These are phyloP conservation scores for Dioszegia hungarica DNA, from an alignment of 768 basidiomycete genomes.

Conservation along the genomic window DNA sequence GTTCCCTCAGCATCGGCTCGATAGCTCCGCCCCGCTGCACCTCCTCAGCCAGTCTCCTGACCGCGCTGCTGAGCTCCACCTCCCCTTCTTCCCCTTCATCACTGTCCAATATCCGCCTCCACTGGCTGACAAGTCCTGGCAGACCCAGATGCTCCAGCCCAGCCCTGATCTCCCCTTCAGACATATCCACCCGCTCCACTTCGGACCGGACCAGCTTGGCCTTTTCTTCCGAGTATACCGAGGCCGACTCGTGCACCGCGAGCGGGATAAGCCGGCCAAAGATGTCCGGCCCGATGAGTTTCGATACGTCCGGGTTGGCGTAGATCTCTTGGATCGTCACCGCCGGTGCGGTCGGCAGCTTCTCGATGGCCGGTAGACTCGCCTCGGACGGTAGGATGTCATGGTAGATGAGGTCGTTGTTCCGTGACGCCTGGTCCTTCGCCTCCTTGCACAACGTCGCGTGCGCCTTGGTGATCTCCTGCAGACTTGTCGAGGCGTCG, in stretches of 20 bases:
- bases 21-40: constrained; percentile 53
- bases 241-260: constrained; percentile 91
- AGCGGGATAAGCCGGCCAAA: constrained; percentile 83
- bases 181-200: constrained; percentile 77
- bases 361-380: constrained; percentile 74
- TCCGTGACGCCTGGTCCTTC: constrained; percentile 68
- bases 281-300: constrained; percentile 86
- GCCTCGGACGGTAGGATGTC: constrained; percentile 76
- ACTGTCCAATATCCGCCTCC: constrained; percentile 48
- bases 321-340: constrained; percentile 91
- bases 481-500: constrained; percentile 73
- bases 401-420: constrained; percentile 98
- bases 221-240: constrained; percentile 97
- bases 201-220: constrained; percentile 87
- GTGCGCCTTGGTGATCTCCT: constrained; percentile 79
- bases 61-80: constrained; percentile 52
- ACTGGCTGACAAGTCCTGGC: constrained; percentile 55
- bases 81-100: constrained; percentile 66
- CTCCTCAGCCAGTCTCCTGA: constrained; percentile 52
- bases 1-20: constrained; percentile 70
- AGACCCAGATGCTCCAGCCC: constrained; percentile 77
- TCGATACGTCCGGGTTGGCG: constrained; percentile 81
- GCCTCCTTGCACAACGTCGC: constrained; percentile 70
- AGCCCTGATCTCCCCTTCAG: constrained; percentile 73
- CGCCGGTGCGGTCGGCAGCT: constrained; percentile 69